These are phyloP conservation scores for Dendrocalamus latiflorus DNA, from an alignment of 202 grass and related monocot genomes.

Conservation along the genomic window DNA sequence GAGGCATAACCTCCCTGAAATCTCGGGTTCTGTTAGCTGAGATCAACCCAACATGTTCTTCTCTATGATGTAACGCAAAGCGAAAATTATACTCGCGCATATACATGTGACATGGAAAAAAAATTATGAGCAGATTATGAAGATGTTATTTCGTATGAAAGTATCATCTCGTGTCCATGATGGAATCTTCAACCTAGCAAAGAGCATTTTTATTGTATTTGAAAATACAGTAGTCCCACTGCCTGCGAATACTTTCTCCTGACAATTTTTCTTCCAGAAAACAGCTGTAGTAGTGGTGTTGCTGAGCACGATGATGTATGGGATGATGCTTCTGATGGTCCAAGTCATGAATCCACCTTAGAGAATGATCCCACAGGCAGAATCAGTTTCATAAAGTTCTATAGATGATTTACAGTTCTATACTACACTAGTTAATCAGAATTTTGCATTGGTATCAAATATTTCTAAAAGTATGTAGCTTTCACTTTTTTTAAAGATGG, in stretches of 20 bases:
- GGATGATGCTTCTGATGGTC: conserved; percentile 45
- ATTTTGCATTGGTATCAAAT: neutral
- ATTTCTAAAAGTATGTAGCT: neutral
- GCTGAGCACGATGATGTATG: conserved; percentile 23
- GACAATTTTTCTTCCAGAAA: conserved; percentile 13
- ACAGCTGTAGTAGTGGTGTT: neutral
- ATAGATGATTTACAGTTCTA: neutral
- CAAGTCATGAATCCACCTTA: conserved; percentile 26
- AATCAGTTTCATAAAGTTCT: conserved; percentile 67
- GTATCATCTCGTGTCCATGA: too few species aligned
- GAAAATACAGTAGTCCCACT: too few species aligned
- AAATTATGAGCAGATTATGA: too few species aligned
- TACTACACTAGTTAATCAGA: neutral
- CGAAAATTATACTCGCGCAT: too few species aligned
- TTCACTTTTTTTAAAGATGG: conserved; percentile 50
- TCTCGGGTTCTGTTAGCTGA: too few species aligned
- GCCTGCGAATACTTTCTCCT: neutral
- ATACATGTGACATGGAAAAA: too few species aligned
- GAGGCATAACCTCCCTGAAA: too few species aligned
- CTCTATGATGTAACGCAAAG: too few species aligned
- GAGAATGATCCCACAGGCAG: conserved; percentile 50
- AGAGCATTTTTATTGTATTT: too few species aligned
- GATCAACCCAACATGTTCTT: too few species aligned
- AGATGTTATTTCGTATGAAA: too few species aligned
- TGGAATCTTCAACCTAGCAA: too few species aligned